These are phyloP conservation scores for Serendipita sp. DNA, from an alignment of 768 basidiomycete species.

Conservation along the genomic window DNA sequence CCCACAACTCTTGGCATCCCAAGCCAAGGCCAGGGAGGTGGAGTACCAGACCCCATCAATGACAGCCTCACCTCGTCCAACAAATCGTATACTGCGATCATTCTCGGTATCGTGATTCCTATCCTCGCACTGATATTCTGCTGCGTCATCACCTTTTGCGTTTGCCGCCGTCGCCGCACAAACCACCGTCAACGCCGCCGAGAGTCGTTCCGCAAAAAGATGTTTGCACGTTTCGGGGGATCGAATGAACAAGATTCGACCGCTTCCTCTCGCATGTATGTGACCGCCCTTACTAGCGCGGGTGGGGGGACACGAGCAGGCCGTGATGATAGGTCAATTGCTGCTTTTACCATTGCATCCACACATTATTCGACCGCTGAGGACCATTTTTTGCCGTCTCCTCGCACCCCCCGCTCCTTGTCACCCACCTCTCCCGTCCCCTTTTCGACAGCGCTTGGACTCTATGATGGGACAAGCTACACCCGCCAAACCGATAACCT, in stretches of 20 bases:
- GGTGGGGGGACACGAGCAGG: background rate
- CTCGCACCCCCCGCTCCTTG: background rate
- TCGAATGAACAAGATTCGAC: background rate
- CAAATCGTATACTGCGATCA: background rate
- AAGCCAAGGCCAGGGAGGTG: background rate
- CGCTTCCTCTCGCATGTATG: background rate
- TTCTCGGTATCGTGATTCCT: background rate
- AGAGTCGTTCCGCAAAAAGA: background rate
- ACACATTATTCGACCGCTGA: conserved; percentile 1
- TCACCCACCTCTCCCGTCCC: background rate
- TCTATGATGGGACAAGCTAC: too few species aligned
- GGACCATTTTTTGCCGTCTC: background rate
- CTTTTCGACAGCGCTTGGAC: background rate
- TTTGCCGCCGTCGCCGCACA: background rate
- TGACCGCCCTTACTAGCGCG: background rate
- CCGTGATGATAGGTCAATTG: background rate
- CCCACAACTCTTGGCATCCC: background rate
- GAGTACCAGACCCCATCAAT: background rate
- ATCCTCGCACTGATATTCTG: background rate
- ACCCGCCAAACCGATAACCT: too few species aligned
- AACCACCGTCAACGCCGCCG: background rate
- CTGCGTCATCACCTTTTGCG: background rate
- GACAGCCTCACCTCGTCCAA: background rate
- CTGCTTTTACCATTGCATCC: background rate
- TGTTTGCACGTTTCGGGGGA: background rate